Conservation (phyloP, 805 yeast genomes). For the Kazachstania psychrophila region DNA sequence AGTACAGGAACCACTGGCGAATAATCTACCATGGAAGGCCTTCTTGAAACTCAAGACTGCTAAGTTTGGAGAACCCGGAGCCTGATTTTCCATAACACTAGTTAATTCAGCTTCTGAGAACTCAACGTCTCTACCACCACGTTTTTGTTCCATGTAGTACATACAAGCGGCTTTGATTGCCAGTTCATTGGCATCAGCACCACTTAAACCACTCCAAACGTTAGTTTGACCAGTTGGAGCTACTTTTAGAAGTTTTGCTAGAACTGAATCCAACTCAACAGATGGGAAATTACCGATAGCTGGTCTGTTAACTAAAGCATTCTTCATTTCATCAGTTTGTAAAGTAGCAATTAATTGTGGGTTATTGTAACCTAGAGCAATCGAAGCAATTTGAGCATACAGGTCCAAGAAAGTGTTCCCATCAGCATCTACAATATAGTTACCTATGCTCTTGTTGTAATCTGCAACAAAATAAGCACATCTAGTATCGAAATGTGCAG, state of each 20-base stretch:
- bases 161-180: constrained; percentile 66
- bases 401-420: constrained; percentile 54
- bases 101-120: constrained; percentile 62
- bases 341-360: constrained; percentile 53
- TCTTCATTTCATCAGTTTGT: constrained; percentile 51
- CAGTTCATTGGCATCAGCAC: constrained; percentile 62
- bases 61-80: constrained; percentile 84
- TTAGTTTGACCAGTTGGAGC: constrained; percentile 55
- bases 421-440: constrained; percentile 58
- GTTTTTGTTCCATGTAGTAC: constrained; percentile 47
- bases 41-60: constrained; percentile 79
- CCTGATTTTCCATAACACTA: constrained; percentile 67
- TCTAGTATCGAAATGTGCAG: constrained; percentile 49
- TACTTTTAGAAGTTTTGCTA: constrained; percentile 44
- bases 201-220: constrained; percentile 59
- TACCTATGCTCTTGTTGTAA: constrained; percentile 53
- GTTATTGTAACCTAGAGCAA: constrained; percentile 63
- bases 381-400: constrained; percentile 65
- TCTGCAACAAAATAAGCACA: constrained; percentile 57
- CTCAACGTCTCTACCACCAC: constrained; percentile 54
- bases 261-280: constrained; percentile 41
- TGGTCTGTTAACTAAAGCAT: constrained; percentile 59
- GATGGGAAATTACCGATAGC: constrained; percentile 60
- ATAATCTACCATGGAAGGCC: constrained; percentile 92
- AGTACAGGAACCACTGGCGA: constrained; percentile 85